Evolutionary conservation across 306 rosid genomes (phyloP).

Genomic region (Notholithocarpus densiflorus): DNA sequence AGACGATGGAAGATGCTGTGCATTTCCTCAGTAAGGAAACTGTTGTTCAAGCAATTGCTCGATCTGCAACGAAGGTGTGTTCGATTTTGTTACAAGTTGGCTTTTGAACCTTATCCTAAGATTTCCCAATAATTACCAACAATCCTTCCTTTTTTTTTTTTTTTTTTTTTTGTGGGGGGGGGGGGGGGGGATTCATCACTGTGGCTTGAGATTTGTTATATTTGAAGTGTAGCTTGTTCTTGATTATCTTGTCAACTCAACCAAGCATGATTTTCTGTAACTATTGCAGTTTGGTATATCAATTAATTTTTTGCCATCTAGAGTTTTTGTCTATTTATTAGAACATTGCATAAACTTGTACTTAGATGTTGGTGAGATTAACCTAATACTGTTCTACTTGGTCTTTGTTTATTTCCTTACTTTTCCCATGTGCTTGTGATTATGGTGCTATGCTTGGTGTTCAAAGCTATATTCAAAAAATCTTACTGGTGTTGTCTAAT

Average conservation of each 20-base stretch:
- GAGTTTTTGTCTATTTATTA: neutral
- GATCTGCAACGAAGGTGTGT: conserved; percentile 95
- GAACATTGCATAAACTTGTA: neutral
- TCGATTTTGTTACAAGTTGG: neutral
- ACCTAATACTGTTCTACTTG: neutral
- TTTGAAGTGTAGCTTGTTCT: neutral
- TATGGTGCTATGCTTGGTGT: neutral
- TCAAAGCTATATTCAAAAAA: neutral
- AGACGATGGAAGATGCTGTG: conserved; percentile 99
- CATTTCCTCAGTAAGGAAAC: conserved; percentile 97
- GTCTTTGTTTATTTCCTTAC: neutral
- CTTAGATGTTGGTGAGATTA: no score
- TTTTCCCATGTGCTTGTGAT: neutral
- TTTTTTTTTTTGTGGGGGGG: no score
- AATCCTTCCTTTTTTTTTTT: neutral
- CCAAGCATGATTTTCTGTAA: neutral
- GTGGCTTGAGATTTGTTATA: neutral
- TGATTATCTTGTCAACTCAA: neutral
- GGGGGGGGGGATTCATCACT: neutral
- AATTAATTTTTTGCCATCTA: neutral
- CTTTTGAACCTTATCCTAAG: neutral
- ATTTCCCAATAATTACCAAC: neutral
- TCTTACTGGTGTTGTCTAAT: neutral
- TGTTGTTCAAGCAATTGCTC: conserved; percentile 87
- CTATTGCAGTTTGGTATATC: no score